Evolutionary conservation across 75 land plant species (phyloP), one percentile per base, ranked within the genome.

Genomic region (Sequoiadendron giganteum): DNA sequence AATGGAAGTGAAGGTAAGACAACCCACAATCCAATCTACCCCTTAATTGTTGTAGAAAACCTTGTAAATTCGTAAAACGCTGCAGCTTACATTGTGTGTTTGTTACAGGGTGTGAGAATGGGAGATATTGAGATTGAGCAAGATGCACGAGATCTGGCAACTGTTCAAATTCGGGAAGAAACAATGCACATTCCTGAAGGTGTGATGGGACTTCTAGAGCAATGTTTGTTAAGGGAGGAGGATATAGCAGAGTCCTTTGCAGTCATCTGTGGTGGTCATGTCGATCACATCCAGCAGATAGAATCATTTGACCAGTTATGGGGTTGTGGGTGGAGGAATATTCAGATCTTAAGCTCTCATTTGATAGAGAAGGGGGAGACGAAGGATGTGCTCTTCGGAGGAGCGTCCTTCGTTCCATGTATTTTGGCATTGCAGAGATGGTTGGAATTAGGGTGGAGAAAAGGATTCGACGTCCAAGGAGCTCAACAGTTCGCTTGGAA

Each of bases 261-360:
- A 11, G 86, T 48, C 21, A 52, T 88, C 10, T 52, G 55, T n/a
- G 54, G 54, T 10, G 88, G 88, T 19, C 36, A 88, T 40, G 42
- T 78, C 15, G 84, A 89, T 7, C 88, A 89, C 75, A 86, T 68
- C 65, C 87, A 86, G 84, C 87, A 89, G 81, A 14, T 18, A 10
- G 77, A 49, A 32, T 75, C 78, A 11, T 34, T 45, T 16, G 90
- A 89, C 55, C 3, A 73, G 18, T 80, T 58, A 1, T 89, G 90
- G 90, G 88, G 89, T 15, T 89, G 90, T 49, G 90, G 90, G 21
- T 89, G 90, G 90, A 38, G 88, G n/a, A 89, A 89, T 55, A 85
- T 89, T 10, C 90, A 89, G 65, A 89, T 89, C 36, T 52, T 86
- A 36, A 36, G 38, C 38, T 36, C 38, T 36, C 38, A 36, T 36